Conservation (phyloP, 305 asterid species). For the Lippia alba region DNA sequence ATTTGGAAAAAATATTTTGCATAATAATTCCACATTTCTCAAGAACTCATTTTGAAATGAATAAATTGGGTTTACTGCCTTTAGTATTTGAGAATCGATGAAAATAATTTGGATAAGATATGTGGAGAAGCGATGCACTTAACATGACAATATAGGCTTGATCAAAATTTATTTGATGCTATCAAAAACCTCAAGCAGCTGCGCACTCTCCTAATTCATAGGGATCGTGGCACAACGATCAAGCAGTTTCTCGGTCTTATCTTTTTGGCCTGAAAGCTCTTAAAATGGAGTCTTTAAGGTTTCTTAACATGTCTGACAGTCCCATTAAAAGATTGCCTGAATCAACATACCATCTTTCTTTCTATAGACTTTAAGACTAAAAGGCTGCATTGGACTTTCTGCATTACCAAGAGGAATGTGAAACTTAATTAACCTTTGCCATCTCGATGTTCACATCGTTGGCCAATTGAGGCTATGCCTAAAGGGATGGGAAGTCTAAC, state of each 20-base stretch:
- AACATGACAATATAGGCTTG: slow-evolving; percentile 37
- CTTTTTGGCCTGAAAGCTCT: slow-evolving; percentile 35
- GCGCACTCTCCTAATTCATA: slow-evolving; percentile 36
- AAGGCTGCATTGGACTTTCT: slow-evolving; percentile 36
- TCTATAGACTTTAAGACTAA: slow-evolving; percentile 50
- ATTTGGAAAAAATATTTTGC: slow-evolving; percentile 54
- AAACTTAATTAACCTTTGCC: slow-evolving; percentile 46
- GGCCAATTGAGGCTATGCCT: slow-evolving; percentile 49
- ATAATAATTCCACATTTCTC: slow-evolving; percentile 58
- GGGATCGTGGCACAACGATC: slow-evolving; percentile 6
- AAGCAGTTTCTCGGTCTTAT: slow-evolving; percentile 29
- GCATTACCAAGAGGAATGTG: slow-evolving; percentile 51
- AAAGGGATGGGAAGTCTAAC: slow-evolving; percentile 45
- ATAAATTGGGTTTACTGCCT: slow-evolving; percentile 48
- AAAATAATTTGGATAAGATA: slow-evolving; percentile 28
- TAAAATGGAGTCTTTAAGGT: slow-evolving; percentile 42
- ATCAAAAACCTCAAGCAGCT: slow-evolving; percentile 29
- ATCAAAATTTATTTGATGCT: slow-evolving; percentile 32
- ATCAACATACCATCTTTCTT: slow-evolving; percentile 34
- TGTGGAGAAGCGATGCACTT: slow-evolving; percentile 31
- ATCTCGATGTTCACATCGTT: slow-evolving; percentile 47
- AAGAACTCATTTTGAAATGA: slow-evolving; percentile 42
- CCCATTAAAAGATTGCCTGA: slow-evolving; percentile 45
- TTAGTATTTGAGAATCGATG: slow-evolving; percentile 34
- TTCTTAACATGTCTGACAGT: slow-evolving; percentile 45